Conservation (phyloP, 495 filamentous ascomycete species). For the Podospora bellae-mahoneyi region DNA sequence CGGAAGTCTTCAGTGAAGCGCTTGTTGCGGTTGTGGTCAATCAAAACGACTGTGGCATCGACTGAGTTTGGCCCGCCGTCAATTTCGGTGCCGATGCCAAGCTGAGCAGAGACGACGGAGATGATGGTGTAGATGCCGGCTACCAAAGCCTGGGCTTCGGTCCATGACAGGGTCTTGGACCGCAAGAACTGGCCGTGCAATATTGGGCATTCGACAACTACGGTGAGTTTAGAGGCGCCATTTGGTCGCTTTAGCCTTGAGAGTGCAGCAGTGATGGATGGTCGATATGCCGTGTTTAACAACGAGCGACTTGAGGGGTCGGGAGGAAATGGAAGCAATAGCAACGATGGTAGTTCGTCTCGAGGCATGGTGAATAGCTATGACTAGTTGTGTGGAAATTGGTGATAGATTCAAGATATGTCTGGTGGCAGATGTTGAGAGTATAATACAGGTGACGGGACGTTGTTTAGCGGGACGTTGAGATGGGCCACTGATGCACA, state of each 20-base stretch:
- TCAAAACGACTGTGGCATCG: conserved; percentile 70
- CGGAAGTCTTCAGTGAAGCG: conserved; percentile 28
- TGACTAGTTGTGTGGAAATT: not conserved
- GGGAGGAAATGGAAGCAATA: conserved; percentile 58
- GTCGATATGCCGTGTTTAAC: conserved; percentile 55
- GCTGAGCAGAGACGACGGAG: conserved; percentile 60
- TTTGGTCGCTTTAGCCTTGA: conserved; percentile 42
- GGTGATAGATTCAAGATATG: not conserved
- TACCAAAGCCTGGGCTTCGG: conserved; percentile 63
- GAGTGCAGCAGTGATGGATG: conserved; percentile 48
- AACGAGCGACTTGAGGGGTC: conserved; percentile 41
- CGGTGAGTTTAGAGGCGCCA: conserved; percentile 44
- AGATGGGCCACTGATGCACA: not conserved
- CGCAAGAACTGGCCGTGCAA: conserved; percentile 41
- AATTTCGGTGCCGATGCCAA: conserved; percentile 58
- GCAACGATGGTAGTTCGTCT: conserved; percentile 45
- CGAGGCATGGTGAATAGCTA: conserved; percentile 15
- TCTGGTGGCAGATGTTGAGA: not conserved
- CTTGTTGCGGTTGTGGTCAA: conserved; percentile 56
- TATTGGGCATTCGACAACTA: conserved; percentile 53
- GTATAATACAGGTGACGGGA: not conserved
- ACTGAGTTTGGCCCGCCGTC: conserved; percentile 62
- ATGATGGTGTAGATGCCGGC: conserved; percentile 77
- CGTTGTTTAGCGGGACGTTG: not conserved
- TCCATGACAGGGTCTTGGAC: conserved; percentile 57